Evolutionary conservation across 345 rosid genomes (phyloP), one percentile per base, ranked within the genome.

Genomic region (Trapa incisa): DNA sequence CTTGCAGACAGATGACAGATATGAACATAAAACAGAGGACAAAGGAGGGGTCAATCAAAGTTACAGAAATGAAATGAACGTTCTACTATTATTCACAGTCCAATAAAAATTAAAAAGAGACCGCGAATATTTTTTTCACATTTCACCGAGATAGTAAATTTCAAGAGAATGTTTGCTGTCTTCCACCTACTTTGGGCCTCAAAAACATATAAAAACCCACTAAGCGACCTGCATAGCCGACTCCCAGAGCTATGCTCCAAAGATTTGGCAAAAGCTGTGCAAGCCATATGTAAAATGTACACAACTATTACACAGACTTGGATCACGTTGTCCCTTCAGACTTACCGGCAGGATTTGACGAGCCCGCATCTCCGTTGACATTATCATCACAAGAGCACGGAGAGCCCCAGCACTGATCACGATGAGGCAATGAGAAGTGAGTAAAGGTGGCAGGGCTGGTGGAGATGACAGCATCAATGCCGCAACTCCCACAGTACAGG

Each of bases 401-500:
- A 50, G 17, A 50, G 6, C 61, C 75, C 41, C 47, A 1, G 37
- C 60, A 68, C 38, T 58, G 72, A 1, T 64, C 16, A 6, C 62
- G 68, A 15, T 75, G 76, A 6, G 87, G 73, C 15, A 82, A 45
- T 0, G 84, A 76, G 64, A 80, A 77, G 54, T 85, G 67, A 56
- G 84, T 77, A 71, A 77, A 64, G 47, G 73, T 70, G 6, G 89
- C 85, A 43, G 79, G 69, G 65, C 78, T 69, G 32, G 56, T 74
- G 13, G 47, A 75, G 1, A 79, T 74, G 7, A 84, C 67, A 11
- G 80, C 82, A 71, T 79, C 72, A 1, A 86, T 76, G 36, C 82
- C 93, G 15, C 78, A 65, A 16, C 74, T 69, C 48, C 84, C 88
- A 48, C 84, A 66, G 74, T 87, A 92, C 2, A 92, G 76, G 17